Conservation (phyloP, 129 eudicot species). For the Erigeron canadensis region DNA sequence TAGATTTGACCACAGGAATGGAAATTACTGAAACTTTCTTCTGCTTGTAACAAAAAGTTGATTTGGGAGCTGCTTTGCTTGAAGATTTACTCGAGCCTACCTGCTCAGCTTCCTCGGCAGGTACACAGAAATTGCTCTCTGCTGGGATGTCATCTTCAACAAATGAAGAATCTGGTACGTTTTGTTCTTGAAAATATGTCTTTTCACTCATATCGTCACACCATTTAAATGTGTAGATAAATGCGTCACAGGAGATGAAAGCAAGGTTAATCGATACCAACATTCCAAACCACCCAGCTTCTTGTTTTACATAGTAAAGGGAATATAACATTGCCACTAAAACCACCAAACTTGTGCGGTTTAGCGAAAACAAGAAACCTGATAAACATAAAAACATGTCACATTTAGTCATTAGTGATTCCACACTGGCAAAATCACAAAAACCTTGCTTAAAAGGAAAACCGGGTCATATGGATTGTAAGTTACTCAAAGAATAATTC, state of each 20-base stretch:
- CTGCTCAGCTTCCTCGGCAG: conserved; percentile 54
- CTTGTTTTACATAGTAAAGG: conserved; percentile 65
- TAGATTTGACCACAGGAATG: conserved; percentile 53
- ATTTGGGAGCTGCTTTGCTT: conserved; percentile 38
- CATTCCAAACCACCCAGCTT: conserved; percentile 85
- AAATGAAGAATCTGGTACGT: conserved; percentile 48
- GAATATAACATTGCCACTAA: conserved; percentile 71
- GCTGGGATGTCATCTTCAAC: conserved; percentile 57
- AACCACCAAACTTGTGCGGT: conserved; percentile 79
- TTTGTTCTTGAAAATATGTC: conserved; percentile 66
- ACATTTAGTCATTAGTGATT: not conserved
- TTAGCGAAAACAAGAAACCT: conserved; percentile 88
- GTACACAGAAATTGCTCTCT: conserved; percentile 50
- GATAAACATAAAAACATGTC: conserved; percentile 19
- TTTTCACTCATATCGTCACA: conserved; percentile 75
- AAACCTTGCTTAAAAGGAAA: too few species aligned
- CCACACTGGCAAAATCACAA: too few species aligned
- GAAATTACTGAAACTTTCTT: conserved; percentile 32
- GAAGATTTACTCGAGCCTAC: conserved; percentile 50
- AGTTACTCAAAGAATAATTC: too few species aligned
- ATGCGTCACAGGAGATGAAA: conserved; percentile 71
- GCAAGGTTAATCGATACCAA: conserved; percentile 72
- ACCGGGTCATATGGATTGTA: too few species aligned
- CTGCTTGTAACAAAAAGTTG: conserved; percentile 29
- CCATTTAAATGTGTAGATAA: conserved; percentile 63